Evolutionary conservation across 768 basidiomycete species (phyloP).

Genomic region (Trametes cingulata): DNA sequence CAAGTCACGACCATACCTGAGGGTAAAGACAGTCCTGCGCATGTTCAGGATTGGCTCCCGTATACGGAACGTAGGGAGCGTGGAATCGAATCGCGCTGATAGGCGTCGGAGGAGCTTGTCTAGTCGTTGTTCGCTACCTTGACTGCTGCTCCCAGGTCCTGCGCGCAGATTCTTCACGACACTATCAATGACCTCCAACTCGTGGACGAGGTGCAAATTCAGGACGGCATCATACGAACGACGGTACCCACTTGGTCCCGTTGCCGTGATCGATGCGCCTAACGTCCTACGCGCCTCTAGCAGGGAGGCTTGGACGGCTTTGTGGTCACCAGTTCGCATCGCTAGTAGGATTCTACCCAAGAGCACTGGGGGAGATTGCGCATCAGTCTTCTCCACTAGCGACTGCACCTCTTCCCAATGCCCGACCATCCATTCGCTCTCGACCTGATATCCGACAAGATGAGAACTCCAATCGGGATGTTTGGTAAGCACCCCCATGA

Average conservation of each 20-base stretch:
- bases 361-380: conserved; percentile 60
- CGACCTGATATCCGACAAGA: conserved; percentile 82
- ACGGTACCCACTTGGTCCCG: conserved; percentile 77
- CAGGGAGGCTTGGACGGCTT: conserved; percentile 50
- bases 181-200: conserved; percentile 70
- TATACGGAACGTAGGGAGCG: conserved; percentile 84
- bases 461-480: conserved; percentile 81
- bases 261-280: conserved; percentile 81
- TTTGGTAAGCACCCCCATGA: conserved; percentile 82
- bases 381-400: conserved; percentile 52
- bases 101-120: conserved; percentile 50
- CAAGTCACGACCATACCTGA: conserved; percentile 43
- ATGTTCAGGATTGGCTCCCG: conserved; percentile 90
- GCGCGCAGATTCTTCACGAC: conserved; percentile 42
- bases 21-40: conserved; percentile 75
- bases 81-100: conserved; percentile 66
- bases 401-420: conserved; percentile 84
- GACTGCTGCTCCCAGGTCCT: conserved; percentile 30
- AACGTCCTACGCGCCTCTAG: conserved; percentile 68
- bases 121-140: conserved; percentile 35
- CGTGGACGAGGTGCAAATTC: conserved; percentile 83
- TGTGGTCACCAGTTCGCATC: conserved; percentile 58
- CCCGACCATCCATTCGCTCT: conserved; percentile 95
- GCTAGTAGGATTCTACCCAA: conserved; percentile 82
- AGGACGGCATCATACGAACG: conserved; percentile 86